Conservation (phyloP, 345 rosid species). For the Murraya koenigii region DNA sequence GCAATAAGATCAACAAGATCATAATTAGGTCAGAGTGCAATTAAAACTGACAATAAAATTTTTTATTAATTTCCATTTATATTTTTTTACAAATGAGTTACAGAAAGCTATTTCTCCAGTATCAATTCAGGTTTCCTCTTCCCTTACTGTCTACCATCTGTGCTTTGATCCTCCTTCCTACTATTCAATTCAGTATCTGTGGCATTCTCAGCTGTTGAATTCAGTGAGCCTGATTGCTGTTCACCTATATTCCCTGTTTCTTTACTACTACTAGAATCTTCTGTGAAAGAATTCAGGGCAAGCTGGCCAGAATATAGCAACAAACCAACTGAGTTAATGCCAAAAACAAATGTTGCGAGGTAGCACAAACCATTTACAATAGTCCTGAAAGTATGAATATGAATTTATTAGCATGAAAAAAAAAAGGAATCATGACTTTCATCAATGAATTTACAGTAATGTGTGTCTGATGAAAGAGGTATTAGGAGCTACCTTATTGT, state of each 20-base stretch:
- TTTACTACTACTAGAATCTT: slow-evolving; percentile 27
- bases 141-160: slow-evolving; percentile 34
- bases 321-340: slow-evolving; percentile 75
- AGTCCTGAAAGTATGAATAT: slow-evolving; percentile 49
- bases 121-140: slow-evolving; percentile 15
- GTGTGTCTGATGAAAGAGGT: background rate
- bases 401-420: background rate
- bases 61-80: background rate
- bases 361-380: slow-evolving; percentile 84
- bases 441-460: slow-evolving; percentile 12
- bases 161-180: slow-evolving; percentile 43
- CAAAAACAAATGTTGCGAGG: slow-evolving; percentile 91
- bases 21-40: background rate
- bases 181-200: slow-evolving; percentile 31
- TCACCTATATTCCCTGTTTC: slow-evolving; percentile 25
- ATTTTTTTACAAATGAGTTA: slow-evolving; percentile 17
- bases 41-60: background rate
- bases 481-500: slow-evolving; percentile 60
- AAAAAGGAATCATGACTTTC: slow-evolving; percentile 5
- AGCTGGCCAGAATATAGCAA: slow-evolving; percentile 78
- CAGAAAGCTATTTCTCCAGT: slow-evolving; percentile 7
- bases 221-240: slow-evolving; percentile 17
- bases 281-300: slow-evolving; percentile 51
- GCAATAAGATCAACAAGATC: background rate
- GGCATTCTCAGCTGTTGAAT: slow-evolving; percentile 28